Percentiles rank a stretch among this genome's conserved stretches.
phyloP scores from a whole-genome alignment of 2,329 filamentous ascomycete genomes.

The Aspergillus glaucus region DNA sequence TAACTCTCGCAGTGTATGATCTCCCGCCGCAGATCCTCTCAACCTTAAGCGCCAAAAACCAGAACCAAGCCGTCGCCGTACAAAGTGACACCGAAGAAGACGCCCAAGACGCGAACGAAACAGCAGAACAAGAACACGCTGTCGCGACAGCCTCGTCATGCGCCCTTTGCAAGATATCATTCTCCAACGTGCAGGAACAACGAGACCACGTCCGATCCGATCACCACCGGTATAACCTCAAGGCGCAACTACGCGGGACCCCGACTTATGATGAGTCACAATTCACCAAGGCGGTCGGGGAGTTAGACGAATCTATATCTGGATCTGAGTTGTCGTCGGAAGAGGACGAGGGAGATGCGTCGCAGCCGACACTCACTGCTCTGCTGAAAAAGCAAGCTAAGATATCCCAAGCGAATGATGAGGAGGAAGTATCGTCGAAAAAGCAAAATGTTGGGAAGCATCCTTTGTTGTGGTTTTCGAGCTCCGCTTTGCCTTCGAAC shows the following conservation, averaged over 20 bases:
- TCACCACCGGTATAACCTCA: constrained; percentile 88
- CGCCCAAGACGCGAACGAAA: constrained; percentile 25
- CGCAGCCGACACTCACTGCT: constrained; percentile 57
- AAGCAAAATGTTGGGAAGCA: constrained; percentile 57
- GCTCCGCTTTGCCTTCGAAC: constrained; percentile 66
- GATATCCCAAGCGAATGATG: constrained; percentile 49
- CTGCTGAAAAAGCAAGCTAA: constrained; percentile 79
- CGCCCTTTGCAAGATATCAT: constrained; percentile 68
- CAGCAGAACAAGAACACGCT: constrained; percentile 34
- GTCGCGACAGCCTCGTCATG: constrained; percentile 63
- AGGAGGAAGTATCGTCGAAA: constrained; percentile 42
- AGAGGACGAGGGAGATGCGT: constrained; percentile 49
- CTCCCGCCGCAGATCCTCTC: constrained; percentile 67
- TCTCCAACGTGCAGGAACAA: constrained; percentile 70
- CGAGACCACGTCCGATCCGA: constrained; percentile 82
- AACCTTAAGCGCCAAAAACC: constrained; percentile 56
- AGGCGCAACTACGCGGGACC: constrained; percentile 74
- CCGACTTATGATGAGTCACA: constrained; percentile 69
- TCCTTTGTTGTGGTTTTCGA: constrained; percentile 80
- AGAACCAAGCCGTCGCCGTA: constrained; percentile 27
- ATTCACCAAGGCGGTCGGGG: constrained; percentile 78
- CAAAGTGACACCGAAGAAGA: constrained; percentile 17
- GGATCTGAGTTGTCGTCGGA: constrained; percentile 65
- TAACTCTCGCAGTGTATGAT: constrained; percentile 62
- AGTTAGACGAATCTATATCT: constrained; percentile 89